Conservation (phyloP, 139 green algal species). For the Limnomonas spitsbergensis region DNA sequence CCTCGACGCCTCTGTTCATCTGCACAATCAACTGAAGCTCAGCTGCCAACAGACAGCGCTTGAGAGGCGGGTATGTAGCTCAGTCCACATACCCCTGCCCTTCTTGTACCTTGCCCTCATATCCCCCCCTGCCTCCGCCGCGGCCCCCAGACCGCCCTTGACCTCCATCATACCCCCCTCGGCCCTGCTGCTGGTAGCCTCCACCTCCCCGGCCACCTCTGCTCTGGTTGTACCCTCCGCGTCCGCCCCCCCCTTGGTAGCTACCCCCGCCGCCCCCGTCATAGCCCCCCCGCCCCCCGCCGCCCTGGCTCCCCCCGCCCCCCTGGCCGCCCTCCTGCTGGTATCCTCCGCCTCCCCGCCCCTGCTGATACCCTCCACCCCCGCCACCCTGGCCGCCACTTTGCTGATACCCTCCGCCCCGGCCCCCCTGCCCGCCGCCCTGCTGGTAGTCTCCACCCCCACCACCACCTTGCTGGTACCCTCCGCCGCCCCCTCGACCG, state of each 20-base stretch:
- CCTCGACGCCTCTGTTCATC: no score
- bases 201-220: background rate
- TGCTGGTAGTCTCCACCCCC: background rate
- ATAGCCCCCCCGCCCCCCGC: background rate
- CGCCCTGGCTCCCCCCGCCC: no score
- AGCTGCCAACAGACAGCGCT: no score
- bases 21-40: no score
- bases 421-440: no score
- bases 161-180: background rate
- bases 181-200: background rate
- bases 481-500: no score
- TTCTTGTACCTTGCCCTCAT: background rate
- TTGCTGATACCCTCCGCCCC: no score
- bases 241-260: background rate
- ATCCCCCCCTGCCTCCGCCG: background rate
- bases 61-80: no score
- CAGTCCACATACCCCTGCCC: background rate
- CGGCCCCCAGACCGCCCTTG: background rate
- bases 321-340: no score
- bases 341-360: no score
- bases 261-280: background rate
- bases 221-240: background rate
- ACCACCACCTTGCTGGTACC: background rate
- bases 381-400: background rate
- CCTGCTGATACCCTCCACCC: background rate